Base-by-base conservation (phyloP, 805 yeast genomes). In the Kazachstania viticola region DNA sequence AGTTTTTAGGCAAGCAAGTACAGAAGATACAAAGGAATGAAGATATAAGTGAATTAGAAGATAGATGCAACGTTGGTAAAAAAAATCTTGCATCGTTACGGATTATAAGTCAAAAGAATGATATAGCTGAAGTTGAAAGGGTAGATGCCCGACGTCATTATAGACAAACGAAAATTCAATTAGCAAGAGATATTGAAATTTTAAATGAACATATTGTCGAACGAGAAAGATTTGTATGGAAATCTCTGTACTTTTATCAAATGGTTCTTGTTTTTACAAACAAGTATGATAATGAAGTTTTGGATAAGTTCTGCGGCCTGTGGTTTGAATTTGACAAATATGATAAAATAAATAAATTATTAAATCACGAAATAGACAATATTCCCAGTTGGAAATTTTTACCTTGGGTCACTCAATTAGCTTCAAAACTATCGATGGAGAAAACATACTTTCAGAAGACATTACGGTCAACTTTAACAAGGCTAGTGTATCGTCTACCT, bases 361-460 rank as follows among this genome's bases (percentile, higher is more conserved):
- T 80, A 8, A 45, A 45, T 11, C 42, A 48, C 2, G 56, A 60
- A 4, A 45, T 78, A 3, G 31, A 46, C 0, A 29, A 31, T 0
- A 54, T 82, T 14, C 79, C 93, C 0, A 62, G 69, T 11, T 61
- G 63, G 46, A 76, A 76, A 42, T 70, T 84, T 32, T 62, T 82
- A 4, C 71, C 84, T 0, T 87, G 96, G 95, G 63, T 77, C 23
- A 76, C 79, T 37, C 97, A 87, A 49, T 63, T 87, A 28, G 64
- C 81, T 3, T 82, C 96, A 0, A 62, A 91, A 34, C 48, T 87
- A 12, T 57, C 71, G 1, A 58, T 56, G 22, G 79, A 71, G 8
- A 32, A 42, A 0, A 49, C 65, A 1, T 48, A 45, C 0, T 85
- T 84, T 44, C 94, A 82, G 45, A 48, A 38, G 2, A 46, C 67